Base-by-base conservation (phyloP, 345 rosid species). In the Eucalyptus curtisii region DNA sequence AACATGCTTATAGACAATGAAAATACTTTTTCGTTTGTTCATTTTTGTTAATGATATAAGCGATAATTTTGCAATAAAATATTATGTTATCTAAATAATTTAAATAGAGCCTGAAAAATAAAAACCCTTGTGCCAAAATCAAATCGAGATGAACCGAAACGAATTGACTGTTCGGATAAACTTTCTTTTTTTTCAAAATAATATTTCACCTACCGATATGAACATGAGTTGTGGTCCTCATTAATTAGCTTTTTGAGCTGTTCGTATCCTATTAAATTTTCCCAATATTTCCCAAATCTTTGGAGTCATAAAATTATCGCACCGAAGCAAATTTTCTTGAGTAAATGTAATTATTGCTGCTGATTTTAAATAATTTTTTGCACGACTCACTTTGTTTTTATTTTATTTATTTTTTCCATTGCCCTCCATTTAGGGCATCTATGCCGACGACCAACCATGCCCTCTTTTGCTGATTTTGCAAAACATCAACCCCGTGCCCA, bases 41-140 rank as follows among this genome's bases (percentile, higher is more conserved):
- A 4, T 4, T 55, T 55, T 55, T 24, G 13, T 55, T 22, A 6
- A 55, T 25, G 61, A 55, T 24, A 55, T 55, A 55, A 24, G 6
- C 1, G 7, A 24, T 1, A 30, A 55, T 24, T 55, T 55, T 55
- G 25, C 30, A 55, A 25, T 10, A 55, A 55, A 55, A 55, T 55
- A 13, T 24, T 55, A 10, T 55, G 13, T 55, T 55, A 24, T 55
- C 17, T 4, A 64, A 64, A 64, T 13, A 14, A 30, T 64, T 64
- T 6, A 2, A n/a, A 64, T 1, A 2, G 1, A 61, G 7, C 8
- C 2, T 61, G 25, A 53, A 53, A 66, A 66, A 5, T 68, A 19
- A 0, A 33, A 5, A 9, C 7, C 13, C 2, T 10, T 3, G 3
- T 20, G 22, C 1, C 82, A 3, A 5, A 37, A 76, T 76, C 82